Conservation (phyloP, 208 protist genomes). For the Novymonas esmeraldas region DNA sequence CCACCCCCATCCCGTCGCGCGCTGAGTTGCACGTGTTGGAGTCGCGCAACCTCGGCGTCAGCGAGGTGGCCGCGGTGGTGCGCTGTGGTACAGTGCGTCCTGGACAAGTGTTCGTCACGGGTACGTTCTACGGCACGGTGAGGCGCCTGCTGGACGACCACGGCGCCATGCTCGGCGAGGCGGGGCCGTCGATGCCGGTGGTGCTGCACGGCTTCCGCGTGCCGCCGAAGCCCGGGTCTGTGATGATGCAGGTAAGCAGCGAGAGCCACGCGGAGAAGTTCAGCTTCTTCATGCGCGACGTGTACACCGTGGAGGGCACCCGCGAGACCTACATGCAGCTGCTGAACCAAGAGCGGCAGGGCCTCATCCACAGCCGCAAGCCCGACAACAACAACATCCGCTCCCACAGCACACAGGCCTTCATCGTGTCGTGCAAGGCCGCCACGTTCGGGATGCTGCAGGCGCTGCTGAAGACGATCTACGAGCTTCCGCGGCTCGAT, state of each 20-base stretch:
- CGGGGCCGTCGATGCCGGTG: constrained; percentile 74
- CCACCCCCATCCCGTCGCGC: constrained; percentile 65
- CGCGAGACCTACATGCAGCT: constrained; percentile 86
- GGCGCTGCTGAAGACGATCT: constrained; percentile 86
- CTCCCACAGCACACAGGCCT: constrained; percentile 69
- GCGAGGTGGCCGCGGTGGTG: constrained; percentile 77
- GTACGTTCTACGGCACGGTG: constrained; percentile 78
- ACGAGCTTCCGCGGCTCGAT: constrained; percentile 82
- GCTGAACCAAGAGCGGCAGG: constrained; percentile 74
- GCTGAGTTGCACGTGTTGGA: constrained; percentile 95
- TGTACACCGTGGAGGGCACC: constrained; percentile 77
- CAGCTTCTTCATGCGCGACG: constrained; percentile 87
- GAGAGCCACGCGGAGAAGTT: constrained; percentile 88
- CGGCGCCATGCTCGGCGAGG: constrained; percentile 59
- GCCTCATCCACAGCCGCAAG: constrained; percentile 81
- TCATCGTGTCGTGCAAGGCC: constrained; percentile 76
- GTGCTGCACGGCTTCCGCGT: constrained; percentile 80
- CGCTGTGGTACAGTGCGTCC: constrained; percentile 72
- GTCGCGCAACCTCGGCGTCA: constrained; percentile 45
- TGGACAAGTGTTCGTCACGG: constrained; percentile 75
- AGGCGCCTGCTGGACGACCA: constrained; percentile 72
- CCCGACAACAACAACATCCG: constrained; percentile 87
- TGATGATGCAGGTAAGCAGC: constrained; percentile 87
- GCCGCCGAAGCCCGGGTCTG: constrained; percentile 80
- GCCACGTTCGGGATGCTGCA: constrained; percentile 92